These are phyloP conservation scores for Senna siamea DNA, from an alignment of 306 rosid genomes.

Conservation along the genomic window DNA sequence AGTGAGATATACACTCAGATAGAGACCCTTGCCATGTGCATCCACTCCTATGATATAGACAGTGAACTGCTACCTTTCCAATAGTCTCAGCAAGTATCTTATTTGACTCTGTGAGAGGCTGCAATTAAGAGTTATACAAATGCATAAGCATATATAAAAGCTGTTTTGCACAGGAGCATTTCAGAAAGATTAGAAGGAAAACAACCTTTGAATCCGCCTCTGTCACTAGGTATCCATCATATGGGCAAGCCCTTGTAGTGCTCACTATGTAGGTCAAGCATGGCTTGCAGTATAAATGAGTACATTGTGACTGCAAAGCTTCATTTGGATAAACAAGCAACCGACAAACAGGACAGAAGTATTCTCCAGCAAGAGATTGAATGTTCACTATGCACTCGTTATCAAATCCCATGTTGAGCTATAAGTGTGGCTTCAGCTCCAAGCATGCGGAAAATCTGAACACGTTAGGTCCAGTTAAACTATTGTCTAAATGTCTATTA, in stretches of 20 bases:
- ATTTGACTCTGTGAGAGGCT: constrained; percentile 83
- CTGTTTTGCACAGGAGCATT: background rate
- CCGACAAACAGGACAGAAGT: constrained; percentile 96
- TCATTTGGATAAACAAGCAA: constrained; percentile 89
- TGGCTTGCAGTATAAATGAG: constrained; percentile 95
- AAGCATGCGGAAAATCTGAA: constrained; percentile 49
- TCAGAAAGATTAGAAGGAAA: constrained; percentile 15
- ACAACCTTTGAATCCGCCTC: constrained; percentile 93
- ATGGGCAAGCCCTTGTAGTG: constrained; percentile 93
- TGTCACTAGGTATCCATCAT: constrained; percentile 94
- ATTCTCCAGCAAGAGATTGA: constrained; percentile 97
- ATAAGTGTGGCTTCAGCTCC: constrained; percentile 48
- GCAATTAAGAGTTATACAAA: constrained; percentile 45
- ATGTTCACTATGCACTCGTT: constrained; percentile 93
- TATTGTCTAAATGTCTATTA: background rate
- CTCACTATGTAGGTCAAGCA: constrained; percentile 80
- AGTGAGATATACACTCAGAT: constrained; percentile 81
- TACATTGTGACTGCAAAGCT: constrained; percentile 93
- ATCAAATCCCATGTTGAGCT: constrained; percentile 84
- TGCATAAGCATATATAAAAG: constrained; percentile 8
- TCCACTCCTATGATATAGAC: constrained; percentile 91
- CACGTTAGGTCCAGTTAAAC: constrained; percentile 6
- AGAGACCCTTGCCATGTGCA: constrained; percentile 95
- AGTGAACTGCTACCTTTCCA: constrained; percentile 92
- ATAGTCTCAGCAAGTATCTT: constrained; percentile 86